These are phyloP conservation scores for Macadamia integrifolia DNA, from an alignment of 164 flowering plant species.

Conservation along the genomic window DNA sequence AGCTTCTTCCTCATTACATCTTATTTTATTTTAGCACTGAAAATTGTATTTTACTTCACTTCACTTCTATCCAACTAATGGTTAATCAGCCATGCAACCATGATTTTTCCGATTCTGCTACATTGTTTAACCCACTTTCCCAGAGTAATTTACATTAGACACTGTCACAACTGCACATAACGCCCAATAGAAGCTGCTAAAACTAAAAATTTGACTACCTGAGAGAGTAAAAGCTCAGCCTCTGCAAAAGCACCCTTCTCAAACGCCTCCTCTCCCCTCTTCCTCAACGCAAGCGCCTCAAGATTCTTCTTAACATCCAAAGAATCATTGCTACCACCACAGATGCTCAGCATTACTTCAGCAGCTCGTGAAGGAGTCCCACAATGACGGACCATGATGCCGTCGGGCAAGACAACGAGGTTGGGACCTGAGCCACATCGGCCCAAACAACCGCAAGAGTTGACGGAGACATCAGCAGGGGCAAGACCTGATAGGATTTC, in stretches of 20 bases:
- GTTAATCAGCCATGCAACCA: too few relatives aligned
- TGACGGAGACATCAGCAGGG: constrained; percentile 52
- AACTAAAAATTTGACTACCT: constrained; percentile 32
- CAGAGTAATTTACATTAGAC: too few relatives aligned
- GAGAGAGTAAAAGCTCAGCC: constrained; percentile 54
- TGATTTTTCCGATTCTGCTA: too few relatives aligned
- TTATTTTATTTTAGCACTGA: too few relatives aligned
- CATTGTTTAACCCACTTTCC: too few relatives aligned
- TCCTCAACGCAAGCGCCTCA: constrained; percentile 68
- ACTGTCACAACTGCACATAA: too few relatives aligned
- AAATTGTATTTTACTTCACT: too few relatives aligned
- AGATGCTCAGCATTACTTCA: constrained; percentile 27
- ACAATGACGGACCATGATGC: constrained; percentile 44
- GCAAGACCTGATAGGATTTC: constrained; percentile 55
- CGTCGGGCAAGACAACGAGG: constrained; percentile 56
- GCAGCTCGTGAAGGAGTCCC: constrained; percentile 54
- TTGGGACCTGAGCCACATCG: constrained; percentile 92
- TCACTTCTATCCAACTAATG: too few relatives aligned
- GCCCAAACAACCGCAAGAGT: constrained; percentile 80
- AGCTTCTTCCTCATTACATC: too few relatives aligned
- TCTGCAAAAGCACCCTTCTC: constrained; percentile 32
- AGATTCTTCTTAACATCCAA: constrained; percentile 29
- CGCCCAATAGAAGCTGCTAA: too few relatives aligned
- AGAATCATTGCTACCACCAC: constrained; percentile 18
- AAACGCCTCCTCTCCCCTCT: constrained; percentile 57